Conservation (phyloP, 1,284 basidiomycete genomes). For the Malassezia sympodialis region DNA sequence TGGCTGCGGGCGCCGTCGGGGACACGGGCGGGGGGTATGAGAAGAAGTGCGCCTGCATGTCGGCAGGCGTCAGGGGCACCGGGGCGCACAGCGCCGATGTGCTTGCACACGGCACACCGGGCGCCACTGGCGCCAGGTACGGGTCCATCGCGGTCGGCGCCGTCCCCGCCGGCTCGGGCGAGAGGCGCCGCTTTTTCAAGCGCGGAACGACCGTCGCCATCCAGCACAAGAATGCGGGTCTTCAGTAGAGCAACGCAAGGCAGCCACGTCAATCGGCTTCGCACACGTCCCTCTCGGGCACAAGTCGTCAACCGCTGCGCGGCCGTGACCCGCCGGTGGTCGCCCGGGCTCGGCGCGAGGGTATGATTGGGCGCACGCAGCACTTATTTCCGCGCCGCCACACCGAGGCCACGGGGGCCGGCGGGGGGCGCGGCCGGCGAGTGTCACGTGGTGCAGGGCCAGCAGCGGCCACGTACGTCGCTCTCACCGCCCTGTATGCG, state of each 20-base stretch:
- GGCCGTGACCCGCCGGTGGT: background rate
- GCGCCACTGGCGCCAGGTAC: background rate
- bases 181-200: slow-evolving; percentile 15
- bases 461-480: background rate
- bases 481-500: background rate
- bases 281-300: background rate
- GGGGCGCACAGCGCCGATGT: background rate
- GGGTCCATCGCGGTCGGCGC: background rate
- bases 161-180: slow-evolving; percentile 1
- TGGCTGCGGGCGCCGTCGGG: background rate
- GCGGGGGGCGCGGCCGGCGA: background rate
- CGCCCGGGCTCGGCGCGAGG: background rate
- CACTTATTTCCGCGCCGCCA: background rate
- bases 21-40: background rate
- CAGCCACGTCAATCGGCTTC: background rate
- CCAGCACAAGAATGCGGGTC: background rate
- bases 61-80: background rate
- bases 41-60: background rate
- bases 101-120: background rate
- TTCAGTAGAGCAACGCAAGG: background rate
- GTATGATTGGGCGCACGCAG: background rate
- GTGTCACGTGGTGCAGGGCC: background rate
- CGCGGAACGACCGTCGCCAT: slow-evolving; percentile 19
- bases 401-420: background rate
- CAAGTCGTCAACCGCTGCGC: background rate